phyloP scores from a whole-genome alignment of 2,329 filamentous ascomycete genomes.

The Colletotrichum higginsianum region DNA sequence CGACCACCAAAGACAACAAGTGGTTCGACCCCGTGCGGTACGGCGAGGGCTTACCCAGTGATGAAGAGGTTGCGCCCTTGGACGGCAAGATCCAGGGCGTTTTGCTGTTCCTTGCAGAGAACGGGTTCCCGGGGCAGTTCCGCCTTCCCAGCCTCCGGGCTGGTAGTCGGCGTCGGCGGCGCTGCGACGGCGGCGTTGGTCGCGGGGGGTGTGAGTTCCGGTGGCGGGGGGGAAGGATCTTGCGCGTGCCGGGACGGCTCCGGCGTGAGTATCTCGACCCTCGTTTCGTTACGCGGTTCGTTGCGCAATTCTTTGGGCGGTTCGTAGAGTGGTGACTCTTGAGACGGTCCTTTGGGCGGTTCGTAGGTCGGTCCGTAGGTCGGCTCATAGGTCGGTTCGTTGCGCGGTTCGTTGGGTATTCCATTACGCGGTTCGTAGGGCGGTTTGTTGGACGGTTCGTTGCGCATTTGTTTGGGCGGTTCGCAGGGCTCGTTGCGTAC shows the following conservation, averaged over 20 bases:
- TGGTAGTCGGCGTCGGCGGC: too few relatives aligned
- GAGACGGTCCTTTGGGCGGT: too few relatives aligned
- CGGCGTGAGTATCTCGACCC: not conserved
- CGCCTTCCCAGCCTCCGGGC: not conserved
- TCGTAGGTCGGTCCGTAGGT: too few relatives aligned
- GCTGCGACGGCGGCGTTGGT: not conserved
- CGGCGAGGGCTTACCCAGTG: slow-evolving; percentile 71
- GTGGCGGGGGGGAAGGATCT: not conserved
- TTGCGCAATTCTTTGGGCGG: too few relatives aligned
- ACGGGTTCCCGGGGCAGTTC: not conserved
- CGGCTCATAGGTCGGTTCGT: too few relatives aligned
- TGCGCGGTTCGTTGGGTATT: too few relatives aligned
- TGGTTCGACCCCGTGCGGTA: slow-evolving; percentile 40
- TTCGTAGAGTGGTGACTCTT: too few relatives aligned
- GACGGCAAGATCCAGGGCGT: slow-evolving; percentile 59
- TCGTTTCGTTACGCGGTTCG: not conserved
- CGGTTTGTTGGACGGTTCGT: too few relatives aligned
- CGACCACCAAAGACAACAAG: too few relatives aligned
- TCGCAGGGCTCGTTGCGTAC: too few relatives aligned
- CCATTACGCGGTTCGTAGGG: too few relatives aligned
- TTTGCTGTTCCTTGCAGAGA: slow-evolving; percentile 20
- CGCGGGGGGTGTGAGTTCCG: not conserved
- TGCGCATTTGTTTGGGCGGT: too few relatives aligned
- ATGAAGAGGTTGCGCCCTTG: slow-evolving; percentile 73
- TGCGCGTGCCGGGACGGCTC: not conserved